phyloP scores from a whole-genome alignment of 495 filamentous ascomycete species.

The Lichenothelia convexa region DNA sequence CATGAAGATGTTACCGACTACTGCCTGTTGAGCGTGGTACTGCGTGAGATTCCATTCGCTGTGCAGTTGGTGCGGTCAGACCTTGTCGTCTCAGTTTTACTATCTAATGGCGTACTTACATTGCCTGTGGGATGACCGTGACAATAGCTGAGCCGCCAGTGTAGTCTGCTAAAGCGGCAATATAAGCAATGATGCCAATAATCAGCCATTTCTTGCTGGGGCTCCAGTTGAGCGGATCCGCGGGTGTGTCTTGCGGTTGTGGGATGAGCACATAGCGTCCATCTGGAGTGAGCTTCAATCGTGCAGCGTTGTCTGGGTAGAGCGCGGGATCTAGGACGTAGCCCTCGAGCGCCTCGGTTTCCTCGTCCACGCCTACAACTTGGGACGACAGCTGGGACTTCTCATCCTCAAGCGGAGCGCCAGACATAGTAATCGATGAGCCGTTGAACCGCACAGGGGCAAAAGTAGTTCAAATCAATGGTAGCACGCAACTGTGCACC shows the following conservation, averaged over 20 bases:
- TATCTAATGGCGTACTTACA: not conserved
- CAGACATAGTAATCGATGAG: not conserved
- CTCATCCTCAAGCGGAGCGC: not conserved
- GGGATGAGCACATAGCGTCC: conserved; percentile 6
- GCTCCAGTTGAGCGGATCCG: conserved; percentile 7
- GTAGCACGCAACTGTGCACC: not conserved
- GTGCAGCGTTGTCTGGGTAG: conserved; percentile 5
- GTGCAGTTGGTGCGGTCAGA: too few species aligned
- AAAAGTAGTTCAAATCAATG: not conserved
- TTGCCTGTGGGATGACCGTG: conserved; percentile 6
- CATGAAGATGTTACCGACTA: conserved; percentile 7
- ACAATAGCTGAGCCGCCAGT: conserved; percentile 6
- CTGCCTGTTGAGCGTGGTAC: conserved; percentile 2
- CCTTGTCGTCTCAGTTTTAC: too few species aligned
- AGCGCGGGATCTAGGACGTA: conserved; percentile 5
- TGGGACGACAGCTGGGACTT: not conserved
- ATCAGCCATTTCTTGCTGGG: conserved; percentile 4
- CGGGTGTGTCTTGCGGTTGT: conserved; percentile 2
- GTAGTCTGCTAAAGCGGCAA: conserved; percentile 6
- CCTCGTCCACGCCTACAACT: conserved; percentile 1
- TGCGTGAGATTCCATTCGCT: conserved; percentile 5
- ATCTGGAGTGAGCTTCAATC: conserved; percentile 5
- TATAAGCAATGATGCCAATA: conserved; percentile 4
- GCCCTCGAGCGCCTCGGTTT: conserved; percentile 3
- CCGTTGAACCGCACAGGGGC: not conserved